Percentiles rank a stretch among this genome's conserved stretches.
Evolutionary conservation across 192 early-diverging fungal genomes (phyloP).

Genomic region (Paraglomus occultum): DNA sequence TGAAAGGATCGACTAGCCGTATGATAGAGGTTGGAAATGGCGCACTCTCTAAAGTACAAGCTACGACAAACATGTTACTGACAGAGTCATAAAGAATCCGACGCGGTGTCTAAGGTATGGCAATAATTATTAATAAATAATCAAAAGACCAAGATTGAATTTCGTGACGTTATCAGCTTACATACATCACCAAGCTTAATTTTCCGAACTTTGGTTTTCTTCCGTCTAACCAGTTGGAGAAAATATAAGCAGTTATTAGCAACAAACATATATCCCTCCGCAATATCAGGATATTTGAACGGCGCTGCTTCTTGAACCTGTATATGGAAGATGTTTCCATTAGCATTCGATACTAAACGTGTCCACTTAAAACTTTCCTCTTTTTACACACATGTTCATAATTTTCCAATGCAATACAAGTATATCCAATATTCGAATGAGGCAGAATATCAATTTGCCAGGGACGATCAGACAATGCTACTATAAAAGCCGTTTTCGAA

Average conservation of each 20-base stretch:
- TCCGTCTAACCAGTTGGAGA: conserved; percentile 9
- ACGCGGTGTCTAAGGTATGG: conserved; percentile 9
- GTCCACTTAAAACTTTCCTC: too few species aligned
- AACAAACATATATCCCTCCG: conserved; percentile 11
- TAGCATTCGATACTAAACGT: neutral
- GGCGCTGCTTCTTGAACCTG: conserved; percentile 5
- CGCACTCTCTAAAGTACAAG: neutral
- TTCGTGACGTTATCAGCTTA: neutral
- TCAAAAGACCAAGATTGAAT: neutral
- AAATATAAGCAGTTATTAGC: conserved; percentile 20
- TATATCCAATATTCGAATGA: conserved; percentile 2
- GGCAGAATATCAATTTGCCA: conserved; percentile 7
- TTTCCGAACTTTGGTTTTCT: conserved; percentile 2
- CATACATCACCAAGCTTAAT: conserved; percentile 2
- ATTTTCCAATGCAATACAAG: conserved; percentile 17
- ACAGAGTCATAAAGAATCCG: conserved; percentile 6
- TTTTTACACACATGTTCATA: conserved; percentile 15
- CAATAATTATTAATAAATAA: neutral
- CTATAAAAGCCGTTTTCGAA: neutral
- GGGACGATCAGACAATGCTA: conserved; percentile 17
- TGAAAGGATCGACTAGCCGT: conserved; percentile 8
- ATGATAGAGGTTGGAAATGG: conserved; percentile 15
- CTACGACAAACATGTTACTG: conserved; percentile 15
- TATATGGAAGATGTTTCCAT: neutral
- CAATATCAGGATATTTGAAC: neutral